Evolutionary conservation across 345 rosid species (phyloP).

Genomic region (Eucalyptus grandis): DNA sequence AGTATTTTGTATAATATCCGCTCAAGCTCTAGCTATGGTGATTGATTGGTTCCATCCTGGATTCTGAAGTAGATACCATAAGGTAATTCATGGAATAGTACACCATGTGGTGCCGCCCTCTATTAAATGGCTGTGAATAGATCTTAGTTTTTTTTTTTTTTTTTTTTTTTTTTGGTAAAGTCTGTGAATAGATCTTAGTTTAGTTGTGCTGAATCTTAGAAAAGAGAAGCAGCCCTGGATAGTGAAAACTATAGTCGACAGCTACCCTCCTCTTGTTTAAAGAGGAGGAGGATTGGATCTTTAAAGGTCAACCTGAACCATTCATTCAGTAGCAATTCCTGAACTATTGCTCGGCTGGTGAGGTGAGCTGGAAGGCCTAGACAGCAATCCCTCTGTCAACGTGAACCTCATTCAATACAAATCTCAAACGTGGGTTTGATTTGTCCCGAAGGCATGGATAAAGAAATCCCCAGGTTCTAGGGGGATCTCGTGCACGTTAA

Average conservation of each 20-base stretch:
- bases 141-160: no score
- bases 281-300: neutral
- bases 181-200: neutral
- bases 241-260: neutral
- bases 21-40: neutral
- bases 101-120: neutral
- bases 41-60: neutral
- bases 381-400: neutral
- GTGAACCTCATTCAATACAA: neutral
- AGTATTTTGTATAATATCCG: neutral
- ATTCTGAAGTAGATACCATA: neutral
- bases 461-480: neutral
- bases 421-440: neutral
- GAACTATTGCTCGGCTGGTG: neutral
- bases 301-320: neutral
- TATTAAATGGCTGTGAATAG: neutral
- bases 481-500: neutral
- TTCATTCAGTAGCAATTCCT: neutral
- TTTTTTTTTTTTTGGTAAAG: no score
- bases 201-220: neutral
- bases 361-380: neutral
- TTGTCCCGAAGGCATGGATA: neutral
- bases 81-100: neutral
- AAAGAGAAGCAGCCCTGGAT: neutral
- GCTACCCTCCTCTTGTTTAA: neutral